Evolutionary conservation across 768 basidiomycete genomes (phyloP), one percentile per base, ranked within the genome.

Genomic region (Leccinum variicolor): DNA sequence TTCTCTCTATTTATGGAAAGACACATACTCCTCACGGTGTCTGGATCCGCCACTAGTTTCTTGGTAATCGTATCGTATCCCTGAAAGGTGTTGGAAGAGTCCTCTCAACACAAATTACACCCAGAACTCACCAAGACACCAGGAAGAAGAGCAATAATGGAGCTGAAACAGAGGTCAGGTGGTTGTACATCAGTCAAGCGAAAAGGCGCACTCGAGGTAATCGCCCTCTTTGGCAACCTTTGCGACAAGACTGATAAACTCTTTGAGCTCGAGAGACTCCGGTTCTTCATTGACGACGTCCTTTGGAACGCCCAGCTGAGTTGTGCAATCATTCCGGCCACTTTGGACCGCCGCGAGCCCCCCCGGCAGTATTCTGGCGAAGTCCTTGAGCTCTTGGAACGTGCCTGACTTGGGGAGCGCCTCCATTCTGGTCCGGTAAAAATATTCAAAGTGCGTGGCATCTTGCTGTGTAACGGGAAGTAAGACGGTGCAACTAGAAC

Each of bases 391-490:
- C 6, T 58, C 54, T 25, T 57, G 2, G 54, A 57, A 56, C 23
- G 28, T n/a, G 0, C 57, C 57, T 1, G 29, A 15, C 19, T 25
- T 39, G 5, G 21, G 6, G 29, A 57, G 36, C 11, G 57, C 23
- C 26, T 33, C 47, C 36, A 28, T 58, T 10, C 39, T 41, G 6
- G 55, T n/a, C 10, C 57, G 11, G 48, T 43, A 57, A 17, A 33
- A 58, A 33, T 57, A 28, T 29, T 58, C 57, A 11, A 58, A 55
- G 48, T 58, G 56, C 4, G 29, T 13, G n/a, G 39, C 54, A 28
- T 58, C 54, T 57, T 58, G 57, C 57, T 58, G 29, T 31, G 14
- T 10, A 3, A 23, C 21, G 6, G 21, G 3, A n/a, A 6, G 19
- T 50, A 1, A 17, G 17, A 31, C 8, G 3, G 25, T 8, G 1